Conservation (phyloP, 176 grass and related monocot species). For the Hordeum vulgare region DNA sequence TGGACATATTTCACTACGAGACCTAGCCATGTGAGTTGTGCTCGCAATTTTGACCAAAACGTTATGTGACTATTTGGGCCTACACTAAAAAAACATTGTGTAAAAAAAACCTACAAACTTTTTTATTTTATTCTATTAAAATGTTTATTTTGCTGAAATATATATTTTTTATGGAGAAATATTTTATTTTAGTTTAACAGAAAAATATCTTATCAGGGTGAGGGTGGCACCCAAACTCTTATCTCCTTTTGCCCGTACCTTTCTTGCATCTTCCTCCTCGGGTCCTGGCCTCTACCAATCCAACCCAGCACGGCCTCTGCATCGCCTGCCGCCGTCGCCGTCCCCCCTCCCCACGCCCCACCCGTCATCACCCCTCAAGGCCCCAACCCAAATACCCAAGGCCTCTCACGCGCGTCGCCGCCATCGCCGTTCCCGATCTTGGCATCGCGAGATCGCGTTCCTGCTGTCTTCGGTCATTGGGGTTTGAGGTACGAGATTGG, state of each 20-base stretch:
- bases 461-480: background rate
- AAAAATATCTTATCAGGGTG: background rate
- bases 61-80: too few species aligned
- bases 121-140: too few species aligned
- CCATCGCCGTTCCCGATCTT: background rate
- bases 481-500: background rate
- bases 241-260: background rate
- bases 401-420: background rate
- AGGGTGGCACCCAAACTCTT: background rate
- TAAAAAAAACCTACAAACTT: too few species aligned
- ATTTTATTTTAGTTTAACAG: too few species aligned
- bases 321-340: background rate
- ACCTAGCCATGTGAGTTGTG: too few species aligned
- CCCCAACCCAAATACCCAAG: background rate
- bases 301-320: background rate
- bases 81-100: too few species aligned
- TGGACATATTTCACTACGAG: too few species aligned
- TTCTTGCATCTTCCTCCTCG: background rate
- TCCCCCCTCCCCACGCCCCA: background rate
- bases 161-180: too few species aligned
- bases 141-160: too few species aligned
- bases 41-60: too few species aligned
- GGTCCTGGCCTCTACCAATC: background rate
- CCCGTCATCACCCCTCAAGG: background rate
- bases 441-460: background rate